Evolutionary conservation across 306 rosid species (phyloP), one percentile per base, ranked within the genome.

Genomic region (Ochetophila trinervis): DNA sequence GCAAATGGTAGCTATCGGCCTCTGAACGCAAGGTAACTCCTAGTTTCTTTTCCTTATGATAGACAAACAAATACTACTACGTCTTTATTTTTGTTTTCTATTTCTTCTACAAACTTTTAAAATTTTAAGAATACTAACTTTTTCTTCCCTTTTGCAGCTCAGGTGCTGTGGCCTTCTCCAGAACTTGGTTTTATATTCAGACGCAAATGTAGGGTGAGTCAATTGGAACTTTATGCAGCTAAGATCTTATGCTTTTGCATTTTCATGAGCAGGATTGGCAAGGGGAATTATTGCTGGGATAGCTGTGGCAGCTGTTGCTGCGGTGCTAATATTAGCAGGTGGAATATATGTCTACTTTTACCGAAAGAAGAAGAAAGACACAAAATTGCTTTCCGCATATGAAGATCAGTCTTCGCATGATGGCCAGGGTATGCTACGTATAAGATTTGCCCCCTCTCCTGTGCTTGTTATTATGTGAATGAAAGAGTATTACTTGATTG

Each of bases 241-340:
- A 54, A 75, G 72, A 68, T 73, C 82, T 79, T 62, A 75, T 71
- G 23, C 69, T 73, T 35, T 67, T 81, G 45, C 65, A 64, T 79
- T 75, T 58, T 59, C 71, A 70, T 72, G 53, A 78, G 76, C 97
- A 93, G 97, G 90, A 70, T 70, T 87, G 65, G 67, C 74, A n/a
- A 80, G 70, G 40, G 94, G 86, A 47, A 86, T 72, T 75, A 78
- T 93, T 77, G 96, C 83, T 74, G 96, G 90, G 66, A 78, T 90
- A 84, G 52, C 71, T 63, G 71, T 81, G 20, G 97, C 86, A 76
- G 76, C 62, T 57, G 67, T 82, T 55, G 95, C 71, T 52, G 94
- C 56, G 53, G 68, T 86, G 75, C 78, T 93, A 55, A n/a, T 81
- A 23, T 36, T 93, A 70, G 94, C 80, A 8, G 78, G 72, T 44